Base-by-base conservation (phyloP, 495 filamentous ascomycete genomes). In the Penicillium nucicola region DNA sequence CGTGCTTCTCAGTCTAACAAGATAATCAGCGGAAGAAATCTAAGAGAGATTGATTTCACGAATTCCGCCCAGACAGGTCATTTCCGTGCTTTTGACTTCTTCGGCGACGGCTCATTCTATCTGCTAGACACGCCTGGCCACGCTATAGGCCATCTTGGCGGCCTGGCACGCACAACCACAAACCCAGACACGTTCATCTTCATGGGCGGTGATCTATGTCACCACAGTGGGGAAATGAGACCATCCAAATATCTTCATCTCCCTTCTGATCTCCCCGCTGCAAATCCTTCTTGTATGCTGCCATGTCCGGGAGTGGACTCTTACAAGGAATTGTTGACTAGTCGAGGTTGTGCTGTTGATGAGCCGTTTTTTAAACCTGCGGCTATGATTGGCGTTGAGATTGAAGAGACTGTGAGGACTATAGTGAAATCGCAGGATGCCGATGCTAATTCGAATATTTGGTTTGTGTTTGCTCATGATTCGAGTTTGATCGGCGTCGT, bases 381-480 rank as follows among this genome's bases (percentile, higher is more conserved):
- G 4, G 14, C 44, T 31, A 46, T 46, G 17, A 39, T 50, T 32
- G 53, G 43, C 1, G 1, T 34, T 6, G 52, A 64, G 40, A 42
- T 48, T 8, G 12, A 22, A 12, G 38, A 62, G 35, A 47, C 66
- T 2, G 43, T 59, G 1, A 65, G 67, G 15, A 75, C 69, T n/a
- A 65, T 77, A 17, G 60, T 57, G 9, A 75, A 71, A 42, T 30
- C 80, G 30, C 69, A 77, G 50, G 65, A 74, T 32, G 61, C 68
- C 7, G 82, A 85, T 53, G 77, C 74, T 7, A 56, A 71, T n/a
- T 69, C 75, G 0, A 71, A 78, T 45, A 61, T 82, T 1, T 60
- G 84, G 19, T 66, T 82, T 7, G 59, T 76, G 1, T 65, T 77
- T n/a, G 76, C 79, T 5, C 81, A 85, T 58, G 79, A 84, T 52